Evolutionary conservation across 108 stramenopile genomes (phyloP), one percentile per base, ranked within the genome.

Genomic region (Tribonema minus): DNA sequence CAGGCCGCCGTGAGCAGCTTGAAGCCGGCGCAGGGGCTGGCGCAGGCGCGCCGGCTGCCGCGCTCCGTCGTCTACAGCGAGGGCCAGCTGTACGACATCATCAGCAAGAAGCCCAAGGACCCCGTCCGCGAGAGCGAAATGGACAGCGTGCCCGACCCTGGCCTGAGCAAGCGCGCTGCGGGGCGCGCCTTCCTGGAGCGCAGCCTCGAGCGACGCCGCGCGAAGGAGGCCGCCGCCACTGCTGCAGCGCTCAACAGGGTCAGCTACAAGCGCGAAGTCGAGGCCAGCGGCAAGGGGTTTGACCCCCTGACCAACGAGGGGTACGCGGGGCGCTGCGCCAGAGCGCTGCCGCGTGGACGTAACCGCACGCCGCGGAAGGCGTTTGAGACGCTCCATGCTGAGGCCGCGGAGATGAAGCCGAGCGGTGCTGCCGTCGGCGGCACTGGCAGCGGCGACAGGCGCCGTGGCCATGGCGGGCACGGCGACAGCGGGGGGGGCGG

Each of bases 361-460:
- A 2, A 92, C 96, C 2, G 96, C 96, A 15, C 93, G 95, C 2
- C 97, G 96, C 82, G n/a, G n/a, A n/a, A n/a, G n/a, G n/a, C n/a
- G n/a, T n/a, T n/a, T n/a, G n/a, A n/a, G n/a, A n/a, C n/a, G n/a
- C n/a, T n/a, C n/a, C n/a, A n/a, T n/a, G n/a, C n/a, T n/a, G n/a
- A n/a, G n/a, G n/a, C n/a, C n/a, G n/a, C n/a, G n/a, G n/a, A n/a
- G n/a, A n/a, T n/a, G n/a, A n/a, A n/a, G n/a, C n/a, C n/a, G n/a
- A n/a, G n/a, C n/a, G n/a, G n/a, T n/a, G n/a, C n/a, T n/a, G n/a
- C n/a, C n/a, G n/a, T n/a, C n/a, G n/a, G n/a, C n/a, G n/a, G n/a
- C n/a, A n/a, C n/a, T n/a, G n/a, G n/a, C n/a, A n/a, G n/a, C n/a
- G n/a, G n/a, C n/a, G n/a, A n/a, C n/a, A n/a, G n/a, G n/a, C n/a